Conservation (phyloP, 176 grass and related monocot genomes). For the Aegilops tauschii region DNA sequence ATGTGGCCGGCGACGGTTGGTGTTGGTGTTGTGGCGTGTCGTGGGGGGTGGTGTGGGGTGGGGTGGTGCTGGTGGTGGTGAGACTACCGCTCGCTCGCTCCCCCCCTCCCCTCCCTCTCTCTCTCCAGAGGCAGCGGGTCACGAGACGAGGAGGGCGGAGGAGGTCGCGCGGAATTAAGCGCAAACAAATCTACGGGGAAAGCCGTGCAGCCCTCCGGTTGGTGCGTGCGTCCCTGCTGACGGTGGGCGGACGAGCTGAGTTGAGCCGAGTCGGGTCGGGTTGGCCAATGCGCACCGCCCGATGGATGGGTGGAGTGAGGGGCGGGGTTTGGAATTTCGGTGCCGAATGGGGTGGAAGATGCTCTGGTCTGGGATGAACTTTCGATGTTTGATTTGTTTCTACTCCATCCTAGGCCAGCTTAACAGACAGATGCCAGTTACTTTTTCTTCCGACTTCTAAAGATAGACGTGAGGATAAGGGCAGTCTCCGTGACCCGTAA, state of each 20-base stretch:
- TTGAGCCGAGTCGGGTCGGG: neutral
- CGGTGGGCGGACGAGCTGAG: neutral
- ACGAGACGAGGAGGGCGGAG: neutral
- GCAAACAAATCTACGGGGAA: neutral
- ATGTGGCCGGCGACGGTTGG: slow-evolving; percentile 45
- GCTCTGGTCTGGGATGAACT: neutral
- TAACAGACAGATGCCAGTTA: too few relatives aligned
- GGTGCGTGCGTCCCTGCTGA: slow-evolving; percentile 27
- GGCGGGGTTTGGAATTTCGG: slow-evolving; percentile 27
- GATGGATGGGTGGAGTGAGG: neutral
- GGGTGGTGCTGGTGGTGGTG: neutral
- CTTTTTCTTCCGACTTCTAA: too few relatives aligned
- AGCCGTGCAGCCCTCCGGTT: neutral
- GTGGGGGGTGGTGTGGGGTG: neutral
- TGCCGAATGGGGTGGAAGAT: neutral
- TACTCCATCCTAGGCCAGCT: neutral
- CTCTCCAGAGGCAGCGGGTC: neutral
- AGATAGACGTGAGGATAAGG: too few relatives aligned
- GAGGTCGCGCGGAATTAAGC: neutral
- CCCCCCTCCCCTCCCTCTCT: neutral
- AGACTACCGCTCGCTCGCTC: neutral
- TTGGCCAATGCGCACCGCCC: neutral
- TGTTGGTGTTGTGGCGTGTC: slow-evolving; percentile 30
- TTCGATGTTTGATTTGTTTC: neutral
- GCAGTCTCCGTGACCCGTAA: too few relatives aligned